These are phyloP conservation scores for Puccinia polysora DNA, from an alignment of 1,284 basidiomycete genomes.

Conservation along the genomic window DNA sequence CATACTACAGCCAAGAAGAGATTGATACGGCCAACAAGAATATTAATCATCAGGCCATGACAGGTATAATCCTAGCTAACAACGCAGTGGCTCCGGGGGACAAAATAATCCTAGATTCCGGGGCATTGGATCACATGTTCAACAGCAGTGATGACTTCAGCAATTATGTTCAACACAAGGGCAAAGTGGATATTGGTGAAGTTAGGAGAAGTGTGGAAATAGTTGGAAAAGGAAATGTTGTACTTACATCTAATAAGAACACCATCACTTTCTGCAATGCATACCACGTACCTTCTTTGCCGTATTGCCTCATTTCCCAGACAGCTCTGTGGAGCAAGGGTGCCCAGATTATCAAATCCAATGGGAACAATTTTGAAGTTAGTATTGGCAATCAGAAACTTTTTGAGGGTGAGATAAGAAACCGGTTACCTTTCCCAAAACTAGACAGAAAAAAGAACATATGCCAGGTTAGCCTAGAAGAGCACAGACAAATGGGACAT, in stretches of 20 bases:
- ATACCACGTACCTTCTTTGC: neutral
- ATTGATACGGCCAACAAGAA: no score
- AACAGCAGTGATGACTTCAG: neutral
- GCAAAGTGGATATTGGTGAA: neutral
- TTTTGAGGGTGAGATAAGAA: neutral
- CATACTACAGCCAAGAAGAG: no score
- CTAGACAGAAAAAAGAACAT: neutral
- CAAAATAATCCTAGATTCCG: no score
- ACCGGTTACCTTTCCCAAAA: neutral
- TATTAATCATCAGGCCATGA: no score
- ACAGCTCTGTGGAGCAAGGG: neutral
- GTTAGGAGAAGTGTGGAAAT: no score
- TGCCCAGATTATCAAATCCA: neutral
- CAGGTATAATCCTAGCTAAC: no score
- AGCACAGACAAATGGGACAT: no score
- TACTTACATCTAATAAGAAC: neutral
- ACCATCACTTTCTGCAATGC: neutral
- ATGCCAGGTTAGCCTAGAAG: no score
- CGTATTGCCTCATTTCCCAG: constrained; percentile 1
- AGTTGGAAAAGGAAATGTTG: neutral
- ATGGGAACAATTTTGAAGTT: neutral
- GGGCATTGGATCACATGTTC: neutral
- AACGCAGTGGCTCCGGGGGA: no score
- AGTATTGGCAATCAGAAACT: neutral
- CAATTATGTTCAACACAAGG: neutral